Evolutionary conservation across 768 basidiomycete species (phyloP), one percentile per base, ranked within the genome.

Genomic region (Thelephora ganbajun): DNA sequence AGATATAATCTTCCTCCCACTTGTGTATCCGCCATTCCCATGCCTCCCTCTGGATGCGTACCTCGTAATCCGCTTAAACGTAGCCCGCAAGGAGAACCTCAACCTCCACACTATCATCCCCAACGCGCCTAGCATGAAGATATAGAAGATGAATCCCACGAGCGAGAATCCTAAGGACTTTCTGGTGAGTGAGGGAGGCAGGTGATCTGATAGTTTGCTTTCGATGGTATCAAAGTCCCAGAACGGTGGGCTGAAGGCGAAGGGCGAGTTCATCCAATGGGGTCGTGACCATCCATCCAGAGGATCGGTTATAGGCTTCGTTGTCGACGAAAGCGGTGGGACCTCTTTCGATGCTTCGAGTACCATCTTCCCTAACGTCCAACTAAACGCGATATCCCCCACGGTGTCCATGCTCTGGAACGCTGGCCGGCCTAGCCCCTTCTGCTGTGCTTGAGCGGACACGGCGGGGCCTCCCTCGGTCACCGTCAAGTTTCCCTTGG

Each of bases 281-380:
- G 79, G 72, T 9, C 26, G 26, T 30, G 26, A 30, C 41, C 78
- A 70, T 53, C 79, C 75, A 46, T 84, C 79, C 47, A 85, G 69
- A 7, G 85, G 84, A 55, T 89, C 87, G 22, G 71, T 72, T n/a
- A 88, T 59, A 5, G 83, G 85, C 45, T 66, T 70, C 22, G 66
- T 63, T 3, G 66, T 56, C 47, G 69, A 69, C 11, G 63, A 54
- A 37, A 70, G 64, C 6, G 72, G 60, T 3, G 76, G 74, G 6
- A 91, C 76, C 60, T 87, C 86, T 53, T 85, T 87, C 67, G 88
- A 91, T 22, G 96, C 96, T 64, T 98, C 94, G 22, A 97, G 73
- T 0, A 98, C 94, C 93, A 98, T 98, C 63, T 97, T 98, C 22
- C 96, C 96, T 33, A 98, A 71, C 3, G 96, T 97, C 96, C 96